Percentiles rank a stretch among this genome's conserved stretches.
Evolutionary conservation across 1,139 yeast genomes (phyloP).

Genomic region (Wickerhamomyces sp.): DNA sequence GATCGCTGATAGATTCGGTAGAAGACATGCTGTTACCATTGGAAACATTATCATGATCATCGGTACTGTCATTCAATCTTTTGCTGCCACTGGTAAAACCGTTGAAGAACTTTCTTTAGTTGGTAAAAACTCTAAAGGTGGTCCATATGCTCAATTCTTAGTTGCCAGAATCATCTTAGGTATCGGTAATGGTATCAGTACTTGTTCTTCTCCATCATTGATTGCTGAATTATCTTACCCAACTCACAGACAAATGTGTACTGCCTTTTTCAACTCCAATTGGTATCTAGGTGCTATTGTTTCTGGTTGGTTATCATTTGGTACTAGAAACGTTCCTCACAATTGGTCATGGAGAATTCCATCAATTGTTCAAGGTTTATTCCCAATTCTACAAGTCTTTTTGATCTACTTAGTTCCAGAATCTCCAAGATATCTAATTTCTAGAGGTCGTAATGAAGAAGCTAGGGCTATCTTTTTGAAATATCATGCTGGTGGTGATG

Average conservation of each 20-base stretch:
- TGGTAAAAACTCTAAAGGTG: constrained; percentile 15
- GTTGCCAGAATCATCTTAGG: constrained; percentile 46
- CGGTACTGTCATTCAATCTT: constrained; percentile 42
- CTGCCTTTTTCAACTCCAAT: constrained; percentile 46
- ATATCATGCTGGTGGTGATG: constrained; percentile 36
- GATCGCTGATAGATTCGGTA: constrained; percentile 42
- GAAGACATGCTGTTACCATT: constrained; percentile 36
- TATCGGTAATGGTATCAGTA: constrained; percentile 40
- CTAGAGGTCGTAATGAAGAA: constrained; percentile 46
- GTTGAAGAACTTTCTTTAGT: constrained; percentile 10
- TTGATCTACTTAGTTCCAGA: constrained; percentile 50
- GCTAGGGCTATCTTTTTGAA: constrained; percentile 44
- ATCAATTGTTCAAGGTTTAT: constrained; percentile 34
- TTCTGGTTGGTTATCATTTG: constrained; percentile 55
- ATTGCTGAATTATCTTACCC: constrained; percentile 41
- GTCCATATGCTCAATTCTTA: constrained; percentile 38
- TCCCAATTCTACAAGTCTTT: constrained; percentile 36
- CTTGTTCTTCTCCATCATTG: constrained; percentile 37
- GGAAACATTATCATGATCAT: constrained; percentile 38
- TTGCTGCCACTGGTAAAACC: constrained; percentile 27
- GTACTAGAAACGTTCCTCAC: constrained; percentile 27
- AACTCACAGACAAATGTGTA: constrained; percentile 41
- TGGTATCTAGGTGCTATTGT: constrained; percentile 53
- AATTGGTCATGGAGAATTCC: constrained; percentile 43
- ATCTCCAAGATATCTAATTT: constrained; percentile 69